phyloP scores from a whole-genome alignment of 1,284 basidiomycete species.

The Malassezia equina region DNA sequence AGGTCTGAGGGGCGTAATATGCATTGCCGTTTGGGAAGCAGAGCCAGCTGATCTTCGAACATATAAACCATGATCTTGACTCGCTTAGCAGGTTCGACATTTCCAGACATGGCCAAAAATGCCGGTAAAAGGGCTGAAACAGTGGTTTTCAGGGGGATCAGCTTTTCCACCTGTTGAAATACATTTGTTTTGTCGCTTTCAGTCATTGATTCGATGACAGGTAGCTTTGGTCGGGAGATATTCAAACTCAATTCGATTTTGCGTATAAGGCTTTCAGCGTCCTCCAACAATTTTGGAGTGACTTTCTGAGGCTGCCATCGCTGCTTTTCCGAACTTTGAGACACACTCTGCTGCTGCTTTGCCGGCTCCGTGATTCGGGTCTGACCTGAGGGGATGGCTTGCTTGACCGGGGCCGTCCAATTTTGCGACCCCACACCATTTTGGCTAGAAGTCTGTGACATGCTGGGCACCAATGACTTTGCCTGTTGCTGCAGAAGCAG shows the following conservation, averaged over 20 bases:
- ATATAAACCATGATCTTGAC: conserved; percentile 46
- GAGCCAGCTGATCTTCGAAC: conserved; percentile 41
- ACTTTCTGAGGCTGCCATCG: conserved; percentile 4
- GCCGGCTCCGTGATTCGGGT: neutral
- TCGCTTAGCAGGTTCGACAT: conserved; percentile 38
- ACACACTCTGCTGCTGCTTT: neutral
- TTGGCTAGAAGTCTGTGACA: neutral
- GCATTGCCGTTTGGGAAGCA: conserved; percentile 33
- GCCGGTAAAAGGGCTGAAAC: conserved; percentile 39
- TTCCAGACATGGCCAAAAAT: conserved; percentile 42
- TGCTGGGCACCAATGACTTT: neutral
- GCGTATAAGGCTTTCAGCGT: conserved; percentile 22
- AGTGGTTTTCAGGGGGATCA: conserved; percentile 33
- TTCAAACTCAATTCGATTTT: conserved; percentile 3
- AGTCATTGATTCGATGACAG: conserved; percentile 35
- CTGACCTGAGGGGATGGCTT: neutral
- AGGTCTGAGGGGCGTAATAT: conserved; percentile 35
- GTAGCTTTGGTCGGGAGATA: conserved; percentile 20
- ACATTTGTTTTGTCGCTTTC: conserved; percentile 35
- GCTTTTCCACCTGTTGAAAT: conserved; percentile 32
- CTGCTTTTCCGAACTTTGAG: neutral
- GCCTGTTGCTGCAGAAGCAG: conserved; percentile 23
- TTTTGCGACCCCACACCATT: neutral
- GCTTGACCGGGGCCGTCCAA: neutral
- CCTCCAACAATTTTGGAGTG: conserved; percentile 32